Percentiles rank a stretch among this genome's conserved stretches.
These are phyloP conservation scores for Erythrophleum ivorense DNA, from an alignment of 331 rosid species.

Conservation along the genomic window DNA sequence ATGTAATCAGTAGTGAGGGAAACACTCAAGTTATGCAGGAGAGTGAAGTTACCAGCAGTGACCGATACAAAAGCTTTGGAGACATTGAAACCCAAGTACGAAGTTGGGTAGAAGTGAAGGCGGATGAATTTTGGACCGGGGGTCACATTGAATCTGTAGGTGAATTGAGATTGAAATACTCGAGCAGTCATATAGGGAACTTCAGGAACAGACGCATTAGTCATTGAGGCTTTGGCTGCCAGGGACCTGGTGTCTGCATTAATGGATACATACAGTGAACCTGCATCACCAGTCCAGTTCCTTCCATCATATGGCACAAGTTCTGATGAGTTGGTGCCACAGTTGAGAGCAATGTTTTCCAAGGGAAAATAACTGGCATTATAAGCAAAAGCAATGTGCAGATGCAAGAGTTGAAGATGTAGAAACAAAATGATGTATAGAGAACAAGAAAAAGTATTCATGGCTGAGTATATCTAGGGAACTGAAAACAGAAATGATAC, in stretches of 20 bases:
- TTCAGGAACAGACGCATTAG: constrained; percentile 39
- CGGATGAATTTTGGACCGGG: constrained; percentile 54
- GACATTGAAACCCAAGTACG: constrained; percentile 36
- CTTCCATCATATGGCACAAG: constrained; percentile 33
- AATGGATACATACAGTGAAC: constrained; percentile 33
- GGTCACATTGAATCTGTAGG: constrained; percentile 48
- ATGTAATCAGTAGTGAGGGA: constrained; percentile 44
- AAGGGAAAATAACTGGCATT: constrained; percentile 29
- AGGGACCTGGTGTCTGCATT: constrained; percentile 35
- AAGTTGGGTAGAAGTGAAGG: constrained; percentile 48
- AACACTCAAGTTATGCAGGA: constrained; percentile 53
- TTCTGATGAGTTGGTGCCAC: constrained; percentile 36
- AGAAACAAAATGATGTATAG: background rate
- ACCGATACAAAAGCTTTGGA: constrained; percentile 46
- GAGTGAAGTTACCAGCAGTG: constrained; percentile 42
- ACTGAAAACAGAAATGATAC: background rate
- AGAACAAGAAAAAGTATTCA: constrained; percentile 10
- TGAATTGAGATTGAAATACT: constrained; percentile 43
- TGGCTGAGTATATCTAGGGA: background rate
- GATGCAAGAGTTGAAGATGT: background rate
- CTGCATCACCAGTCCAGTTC: constrained; percentile 45
- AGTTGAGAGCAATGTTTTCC: constrained; percentile 45
- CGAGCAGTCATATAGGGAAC: constrained; percentile 52
- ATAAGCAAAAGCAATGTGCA: constrained; percentile 29
- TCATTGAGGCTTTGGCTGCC: constrained; percentile 1